Evolutionary conservation across 768 basidiomycete genomes (phyloP).

Genomic region (Trametes elegans): DNA sequence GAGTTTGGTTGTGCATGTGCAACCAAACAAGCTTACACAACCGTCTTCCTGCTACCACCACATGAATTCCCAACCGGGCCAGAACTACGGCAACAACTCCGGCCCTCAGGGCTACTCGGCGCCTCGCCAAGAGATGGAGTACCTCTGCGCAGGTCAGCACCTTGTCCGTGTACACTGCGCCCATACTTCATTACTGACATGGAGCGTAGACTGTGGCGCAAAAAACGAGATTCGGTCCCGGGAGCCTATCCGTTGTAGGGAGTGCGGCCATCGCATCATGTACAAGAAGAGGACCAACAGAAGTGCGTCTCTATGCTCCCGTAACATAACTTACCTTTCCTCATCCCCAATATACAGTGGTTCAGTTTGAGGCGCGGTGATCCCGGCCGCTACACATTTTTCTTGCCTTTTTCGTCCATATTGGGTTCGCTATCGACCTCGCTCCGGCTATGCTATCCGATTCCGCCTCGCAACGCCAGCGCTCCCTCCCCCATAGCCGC

Average conservation of each 20-base stretch:
- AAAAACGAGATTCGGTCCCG: slow-evolving; percentile 88
- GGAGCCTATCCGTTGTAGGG: slow-evolving; percentile 93
- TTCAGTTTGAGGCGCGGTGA: slow-evolving; percentile 82
- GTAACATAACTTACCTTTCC: no score
- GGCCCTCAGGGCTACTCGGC: slow-evolving; percentile 25
- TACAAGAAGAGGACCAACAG: slow-evolving; percentile 95
- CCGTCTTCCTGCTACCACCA: slow-evolving; percentile 23
- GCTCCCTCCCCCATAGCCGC: neutral
- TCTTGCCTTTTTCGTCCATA: slow-evolving; percentile 4
- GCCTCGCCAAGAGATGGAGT: slow-evolving; percentile 70
- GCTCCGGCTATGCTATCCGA: neutral
- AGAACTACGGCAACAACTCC: slow-evolving; percentile 27
- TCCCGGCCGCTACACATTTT: slow-evolving; percentile 1
- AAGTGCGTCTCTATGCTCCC: slow-evolving; percentile 54
- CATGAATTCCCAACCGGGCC: slow-evolving; percentile 42
- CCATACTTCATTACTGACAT: slow-evolving; percentile 2
- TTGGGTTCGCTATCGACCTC: neutral
- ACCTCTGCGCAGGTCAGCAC: slow-evolving; percentile 75
- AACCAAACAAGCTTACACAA: slow-evolving; percentile 28
- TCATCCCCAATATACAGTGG: slow-evolving; percentile 46
- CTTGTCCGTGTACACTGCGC: neutral
- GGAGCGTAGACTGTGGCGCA: slow-evolving; percentile 72
- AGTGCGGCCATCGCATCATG: slow-evolving; percentile 98
- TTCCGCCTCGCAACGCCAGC: neutral
- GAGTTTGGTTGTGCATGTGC: slow-evolving; percentile 14